These are phyloP conservation scores for Filosporella fistucella DNA, from an alignment of 495 filamentous ascomycete species.

Conservation along the genomic window DNA sequence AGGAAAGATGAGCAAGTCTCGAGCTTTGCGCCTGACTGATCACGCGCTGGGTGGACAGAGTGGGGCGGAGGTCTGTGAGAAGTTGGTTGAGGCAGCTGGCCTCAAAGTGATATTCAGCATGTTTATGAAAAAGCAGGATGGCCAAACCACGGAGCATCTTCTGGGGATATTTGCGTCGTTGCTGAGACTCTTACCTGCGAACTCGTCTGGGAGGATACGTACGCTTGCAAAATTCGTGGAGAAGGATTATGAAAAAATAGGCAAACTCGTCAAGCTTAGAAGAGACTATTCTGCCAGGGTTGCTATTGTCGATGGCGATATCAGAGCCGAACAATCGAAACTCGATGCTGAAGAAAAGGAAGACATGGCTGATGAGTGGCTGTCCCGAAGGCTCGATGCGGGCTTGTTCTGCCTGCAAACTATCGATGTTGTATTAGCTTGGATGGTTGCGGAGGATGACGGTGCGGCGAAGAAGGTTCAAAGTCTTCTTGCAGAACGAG, in stretches of 20 bases:
- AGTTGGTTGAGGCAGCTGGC: conserved; percentile 77
- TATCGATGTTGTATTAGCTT: conserved; percentile 83
- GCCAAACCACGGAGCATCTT: conserved; percentile 71
- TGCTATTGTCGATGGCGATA: conserved; percentile 58
- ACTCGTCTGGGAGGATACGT: conserved; percentile 76
- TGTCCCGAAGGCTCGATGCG: conserved; percentile 78
- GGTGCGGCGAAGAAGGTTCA: conserved; percentile 67
- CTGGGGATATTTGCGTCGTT: conserved; percentile 85
- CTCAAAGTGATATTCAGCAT: conserved; percentile 79
- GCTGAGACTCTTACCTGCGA: conserved; percentile 71
- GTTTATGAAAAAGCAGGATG: conserved; percentile 87
- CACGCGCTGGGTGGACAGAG: conserved; percentile 65
- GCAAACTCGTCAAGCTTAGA: conserved; percentile 63
- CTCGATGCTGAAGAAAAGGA: conserved; percentile 51
- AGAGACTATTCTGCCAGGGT: conserved; percentile 66
- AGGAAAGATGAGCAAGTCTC: conserved; percentile 72
- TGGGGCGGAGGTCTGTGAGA: conserved; percentile 57
- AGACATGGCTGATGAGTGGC: conserved; percentile 70
- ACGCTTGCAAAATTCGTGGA: conserved; percentile 93
- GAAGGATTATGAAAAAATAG: conserved; percentile 84
- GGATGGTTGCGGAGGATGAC: conserved; percentile 88
- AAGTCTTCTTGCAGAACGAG: conserved; percentile 59
- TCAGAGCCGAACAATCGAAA: conserved; percentile 49
- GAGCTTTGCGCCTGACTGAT: conserved; percentile 77
- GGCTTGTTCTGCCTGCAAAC: conserved; percentile 84